Evolutionary conservation across 441 rosid genomes (phyloP).

Genomic region (Corymbia calophylla): DNA sequence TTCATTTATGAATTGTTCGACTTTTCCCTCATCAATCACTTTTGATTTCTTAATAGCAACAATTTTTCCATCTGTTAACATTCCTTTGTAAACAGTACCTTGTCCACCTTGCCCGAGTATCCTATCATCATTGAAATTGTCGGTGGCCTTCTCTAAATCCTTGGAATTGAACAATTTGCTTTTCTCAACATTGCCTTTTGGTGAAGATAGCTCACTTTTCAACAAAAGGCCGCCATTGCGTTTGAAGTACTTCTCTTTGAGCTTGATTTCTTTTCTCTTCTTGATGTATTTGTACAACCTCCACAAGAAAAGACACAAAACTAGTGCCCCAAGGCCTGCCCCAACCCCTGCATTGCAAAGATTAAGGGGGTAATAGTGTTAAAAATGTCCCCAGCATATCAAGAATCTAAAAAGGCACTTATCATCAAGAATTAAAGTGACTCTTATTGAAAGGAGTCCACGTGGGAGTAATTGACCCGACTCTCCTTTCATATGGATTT

Average conservation of each 20-base stretch:
- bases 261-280: not conserved
- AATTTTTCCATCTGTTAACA: not conserved
- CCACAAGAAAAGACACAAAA: not conserved
- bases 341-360: not conserved
- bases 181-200: not conserved
- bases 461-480: not conserved
- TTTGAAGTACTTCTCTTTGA: not conserved
- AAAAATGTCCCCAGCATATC: not conserved
- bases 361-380: accelerated
- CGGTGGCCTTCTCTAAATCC: not conserved
- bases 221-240: not conserved
- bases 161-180: not conserved
- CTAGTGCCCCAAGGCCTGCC: not conserved
- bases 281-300: not conserved
- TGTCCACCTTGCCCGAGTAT: not conserved
- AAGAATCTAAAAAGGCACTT: not conserved
- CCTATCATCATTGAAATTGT: not conserved
- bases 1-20: not conserved
- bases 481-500: not conserved
- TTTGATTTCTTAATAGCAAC: not conserved
- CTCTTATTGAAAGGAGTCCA: not conserved
- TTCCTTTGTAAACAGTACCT: not conserved
- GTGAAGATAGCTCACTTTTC: not conserved
- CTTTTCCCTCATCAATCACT: not conserved
- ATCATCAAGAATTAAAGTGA: not conserved